Evolutionary conservation across 116 monocot species (phyloP).

Genomic region (Posidonia oceanica): DNA sequence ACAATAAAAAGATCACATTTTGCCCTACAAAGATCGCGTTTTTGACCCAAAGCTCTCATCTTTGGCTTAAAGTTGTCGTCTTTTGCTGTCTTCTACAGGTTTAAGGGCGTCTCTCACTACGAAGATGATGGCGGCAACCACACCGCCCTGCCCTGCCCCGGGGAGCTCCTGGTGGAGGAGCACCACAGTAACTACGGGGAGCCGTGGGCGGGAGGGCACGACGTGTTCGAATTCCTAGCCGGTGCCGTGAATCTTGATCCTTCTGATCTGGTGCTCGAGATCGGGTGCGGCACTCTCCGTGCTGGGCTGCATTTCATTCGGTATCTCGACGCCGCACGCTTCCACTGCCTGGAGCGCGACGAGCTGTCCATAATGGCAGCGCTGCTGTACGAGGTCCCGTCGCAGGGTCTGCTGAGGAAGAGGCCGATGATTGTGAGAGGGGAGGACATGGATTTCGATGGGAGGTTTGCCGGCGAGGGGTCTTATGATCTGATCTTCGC

Average conservation of each 20-base stretch:
- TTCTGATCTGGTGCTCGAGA: conserved; percentile 62
- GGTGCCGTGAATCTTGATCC: conserved; percentile 30
- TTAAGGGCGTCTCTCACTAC: conserved; percentile 86
- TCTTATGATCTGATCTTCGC: conserved; percentile 72
- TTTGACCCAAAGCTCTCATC: not conserved
- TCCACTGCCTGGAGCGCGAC: conserved; percentile 78
- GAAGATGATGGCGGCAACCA: conserved; percentile 30
- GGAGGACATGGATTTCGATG: conserved; percentile 70
- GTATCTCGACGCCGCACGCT: conserved; percentile 41
- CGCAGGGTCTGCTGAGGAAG: conserved; percentile 64
- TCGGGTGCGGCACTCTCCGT: conserved; percentile 88
- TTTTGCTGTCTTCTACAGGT: conserved; percentile 9
- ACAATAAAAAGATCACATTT: too few relatives aligned
- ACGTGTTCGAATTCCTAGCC: conserved; percentile 85
- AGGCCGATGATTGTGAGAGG: conserved; percentile 59
- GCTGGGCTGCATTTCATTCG: conserved; percentile 85
- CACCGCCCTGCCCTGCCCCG: conserved; percentile 61
- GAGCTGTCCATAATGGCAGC: conserved; percentile 74
- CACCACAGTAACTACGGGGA: conserved; percentile 96
- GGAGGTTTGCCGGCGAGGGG: conserved; percentile 16
- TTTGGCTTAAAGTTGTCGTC: not conserved
- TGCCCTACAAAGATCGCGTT: too few relatives aligned
- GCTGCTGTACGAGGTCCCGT: conserved; percentile 70
- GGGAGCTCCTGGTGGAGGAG: conserved; percentile 75
- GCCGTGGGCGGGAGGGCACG: conserved; percentile 91